Percentiles rank a stretch among this genome's conserved stretches.
phyloP scores from a whole-genome alignment of 2,329 filamentous ascomycete species.

The Ceratocystis smalleyi region DNA sequence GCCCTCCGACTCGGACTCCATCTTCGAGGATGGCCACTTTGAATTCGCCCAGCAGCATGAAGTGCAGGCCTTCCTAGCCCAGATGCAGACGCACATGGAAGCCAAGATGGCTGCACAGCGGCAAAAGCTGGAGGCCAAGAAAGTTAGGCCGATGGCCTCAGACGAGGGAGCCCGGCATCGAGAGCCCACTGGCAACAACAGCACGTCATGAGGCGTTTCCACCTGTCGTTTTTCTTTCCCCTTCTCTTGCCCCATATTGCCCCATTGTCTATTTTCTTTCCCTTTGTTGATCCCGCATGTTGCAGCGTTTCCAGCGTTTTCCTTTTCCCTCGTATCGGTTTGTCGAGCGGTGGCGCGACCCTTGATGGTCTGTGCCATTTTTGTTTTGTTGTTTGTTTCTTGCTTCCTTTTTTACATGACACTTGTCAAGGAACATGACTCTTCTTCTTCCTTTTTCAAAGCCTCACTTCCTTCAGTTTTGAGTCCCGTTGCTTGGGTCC shows the following conservation, averaged over 20 bases:
- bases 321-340: neutral
- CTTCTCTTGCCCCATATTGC: neutral
- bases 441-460: neutral
- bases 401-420: neutral
- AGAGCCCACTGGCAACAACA: neutral
- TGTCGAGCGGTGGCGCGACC: neutral
- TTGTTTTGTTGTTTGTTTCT: constrained; percentile 2
- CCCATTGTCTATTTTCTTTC: neutral
- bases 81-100: constrained; percentile 11
- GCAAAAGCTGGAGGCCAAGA: constrained; percentile 14
- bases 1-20: neutral
- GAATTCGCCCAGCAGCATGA: constrained; percentile 16
- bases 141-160: neutral
- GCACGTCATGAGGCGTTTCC: neutral
- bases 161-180: neutral
- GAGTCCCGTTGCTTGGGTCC: neutral
- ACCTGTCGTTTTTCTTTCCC: neutral
- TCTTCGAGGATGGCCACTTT: neutral
- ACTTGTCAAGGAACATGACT: neutral
- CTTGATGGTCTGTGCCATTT: neutral
- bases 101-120: constrained; percentile 12
- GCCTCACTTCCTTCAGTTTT: neutral
- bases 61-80: constrained; percentile 10
- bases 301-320: neutral
- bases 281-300: neutral